Base-by-base conservation (phyloP, 805 yeast genomes). In the Cyberlindnera mississippiensis region DNA sequence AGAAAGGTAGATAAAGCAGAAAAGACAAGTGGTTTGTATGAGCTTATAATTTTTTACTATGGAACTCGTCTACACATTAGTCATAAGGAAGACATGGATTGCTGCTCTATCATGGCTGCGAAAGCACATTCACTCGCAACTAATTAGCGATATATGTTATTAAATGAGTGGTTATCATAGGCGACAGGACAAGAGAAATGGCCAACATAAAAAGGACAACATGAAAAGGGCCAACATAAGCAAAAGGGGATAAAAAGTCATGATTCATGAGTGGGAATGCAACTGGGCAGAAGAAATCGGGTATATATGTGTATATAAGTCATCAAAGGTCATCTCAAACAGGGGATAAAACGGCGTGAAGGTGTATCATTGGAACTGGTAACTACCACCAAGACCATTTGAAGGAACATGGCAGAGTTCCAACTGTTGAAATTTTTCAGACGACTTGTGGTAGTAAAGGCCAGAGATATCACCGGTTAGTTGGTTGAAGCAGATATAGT, bases 401-500 rank as follows among this genome's bases (percentile, higher is more conserved):
- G 35, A 16, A 8, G 41, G 33, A 6, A 46, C 40, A 31, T 52
- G 40, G 26, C 46, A 42, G 36, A 89, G 67, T 49, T 78, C 87
- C 51, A 89, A 69, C 53, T 85, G 85, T 64, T 89, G 96, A 61
- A 67, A 68, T 37, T 76, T 82, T 49, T 85, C 95, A 1, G 90
- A 81, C n/a, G 75, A 71, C 50, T 76, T 74, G 61, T 88, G 95
- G 66, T 80, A 90, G 61, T 90, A 90, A 36, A 84, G 72, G 4
- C 98, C 98, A 36, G 76, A 71, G 19, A 90, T 76, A 6, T 78
- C 67, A 6, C 96, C 96, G 2, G 82, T 79, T 6, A 69, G 46
- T 56, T 87, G 90, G 61, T 85, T 85, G 54, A 89, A 80, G 33
- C 88, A 86, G 22, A 89, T 77, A 59, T 89, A 90, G 62, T 90